Base-by-base conservation (phyloP, 805 yeast species). In the Geotrichum ghanense region DNA sequence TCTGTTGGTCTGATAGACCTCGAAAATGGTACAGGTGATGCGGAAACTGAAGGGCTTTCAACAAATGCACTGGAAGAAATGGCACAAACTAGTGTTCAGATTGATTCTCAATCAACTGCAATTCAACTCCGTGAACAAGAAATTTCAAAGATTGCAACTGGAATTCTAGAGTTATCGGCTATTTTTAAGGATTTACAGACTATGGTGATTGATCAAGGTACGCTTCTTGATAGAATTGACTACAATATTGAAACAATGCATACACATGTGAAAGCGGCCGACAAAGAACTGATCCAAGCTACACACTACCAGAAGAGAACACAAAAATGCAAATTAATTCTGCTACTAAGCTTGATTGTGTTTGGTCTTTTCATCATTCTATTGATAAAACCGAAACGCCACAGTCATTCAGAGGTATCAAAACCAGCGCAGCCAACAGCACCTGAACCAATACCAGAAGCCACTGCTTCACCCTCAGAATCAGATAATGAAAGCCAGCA, bases 141-240 rank as follows among this genome's bases (percentile, higher is more conserved):
- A 58, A 92, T 92, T 45, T 83, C 83, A 25, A 83, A 83, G 53
- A 73, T 92, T 46, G 97, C 98, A 3, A 86, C 85, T 70, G 95
- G 97, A 45, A 95, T 92, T 41, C 68, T 90, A 37, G 99, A 92
- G 61, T 85, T 92, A 1, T 83, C 94, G 24, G 86, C 90, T 1
- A 90, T 92, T 41, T 92, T 92, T 69, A 83, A 83, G 60, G 97
- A 92, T 58, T 76, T 92, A 75, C 97, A 94, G 58, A 77, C 79
- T 34, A 71, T 92, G 73, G 85, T 92, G 40, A 83, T 92, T 47
- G 97, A 92, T 58, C 98, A 92, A 65, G 98, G 98, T 1, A 86
- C 96, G 0, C 74, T 92, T 41, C 71, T 92, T 50, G 98, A 92
- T 64, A 70, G 97, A 54, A 90, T 92, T 48, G 98, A 90, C 64